phyloP scores from a whole-genome alignment of 495 filamentous ascomycete genomes.

The Hypoxylon intermedium region DNA sequence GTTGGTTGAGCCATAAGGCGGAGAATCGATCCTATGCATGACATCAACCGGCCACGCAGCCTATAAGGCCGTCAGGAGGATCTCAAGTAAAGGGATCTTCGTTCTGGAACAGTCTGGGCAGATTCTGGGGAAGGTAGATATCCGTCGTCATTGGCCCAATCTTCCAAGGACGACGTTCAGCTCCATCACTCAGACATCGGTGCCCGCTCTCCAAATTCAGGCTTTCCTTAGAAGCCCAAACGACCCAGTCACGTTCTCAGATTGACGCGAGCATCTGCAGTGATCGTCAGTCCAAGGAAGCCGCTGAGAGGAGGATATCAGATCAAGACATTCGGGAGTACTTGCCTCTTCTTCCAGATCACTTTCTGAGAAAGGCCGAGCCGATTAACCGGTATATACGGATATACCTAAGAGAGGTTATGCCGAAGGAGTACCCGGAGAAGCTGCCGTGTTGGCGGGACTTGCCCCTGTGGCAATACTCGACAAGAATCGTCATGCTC shows the following conservation, averaged over 20 bases:
- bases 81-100: background rate
- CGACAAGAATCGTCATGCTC: background rate
- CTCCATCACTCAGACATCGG: conserved; percentile 1
- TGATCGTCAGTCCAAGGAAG: conserved; percentile 26
- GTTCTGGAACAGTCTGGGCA: conserved; percentile 28
- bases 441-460: background rate
- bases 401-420: conserved; percentile 4
- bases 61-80: conserved; percentile 5
- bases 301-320: background rate
- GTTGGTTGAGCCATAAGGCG: background rate
- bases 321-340: background rate
- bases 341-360: background rate
- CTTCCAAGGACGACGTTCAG: background rate
- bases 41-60: conserved; percentile 5
- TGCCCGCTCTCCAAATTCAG: background rate
- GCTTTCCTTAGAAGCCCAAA: conserved; percentile 3
- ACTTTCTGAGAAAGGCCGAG: background rate
- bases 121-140: conserved; percentile 5
- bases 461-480: background rate
- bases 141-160: conserved; percentile 7
- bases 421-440: background rate
- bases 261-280: background rate
- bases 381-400: background rate
- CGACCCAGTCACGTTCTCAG: background rate
- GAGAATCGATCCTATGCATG: conserved; percentile 16